A percentile compares a stretch with the other conserved stretches of the same genome.
These are phyloP conservation scores for Globisporangium nagaii DNA, from an alignment of 352 stramenopile species.

Conservation along the genomic window DNA sequence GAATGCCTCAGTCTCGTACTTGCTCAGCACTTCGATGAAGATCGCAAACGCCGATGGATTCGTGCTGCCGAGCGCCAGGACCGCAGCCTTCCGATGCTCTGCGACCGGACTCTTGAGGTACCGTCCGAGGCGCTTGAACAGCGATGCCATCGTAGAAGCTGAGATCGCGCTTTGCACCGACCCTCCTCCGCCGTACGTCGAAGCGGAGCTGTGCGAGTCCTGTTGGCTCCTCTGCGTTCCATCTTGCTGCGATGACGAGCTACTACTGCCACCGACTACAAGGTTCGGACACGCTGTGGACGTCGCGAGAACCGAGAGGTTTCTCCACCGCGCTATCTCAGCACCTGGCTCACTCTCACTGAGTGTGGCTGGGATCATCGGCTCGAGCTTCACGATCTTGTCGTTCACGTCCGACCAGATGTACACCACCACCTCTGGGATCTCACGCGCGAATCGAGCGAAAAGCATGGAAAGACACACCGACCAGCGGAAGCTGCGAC, in stretches of 20 bases:
- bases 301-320: slow-evolving; percentile 53
- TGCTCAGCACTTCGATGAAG: slow-evolving; percentile 44
- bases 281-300: slow-evolving; percentile 37
- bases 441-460: slow-evolving; percentile 22
- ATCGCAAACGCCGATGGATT: slow-evolving; percentile 25
- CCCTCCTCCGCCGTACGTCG: not conserved
- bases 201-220: not conserved
- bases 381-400: slow-evolving; percentile 58
- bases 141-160: slow-evolving; percentile 24
- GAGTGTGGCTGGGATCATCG: slow-evolving; percentile 26
- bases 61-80: slow-evolving; percentile 47
- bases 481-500: slow-evolving; percentile 55
- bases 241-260: not conserved
- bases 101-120: slow-evolving; percentile 55
- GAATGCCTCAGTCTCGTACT: slow-evolving; percentile 56
- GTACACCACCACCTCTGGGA: slow-evolving; percentile 51
- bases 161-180: slow-evolving; percentile 36
- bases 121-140: slow-evolving; percentile 45
- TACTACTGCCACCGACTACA: slow-evolving; percentile 7
- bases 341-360: not conserved
- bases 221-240: not conserved
- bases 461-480: slow-evolving; percentile 41
- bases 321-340: slow-evolving; percentile 57
- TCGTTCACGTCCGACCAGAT: slow-evolving; percentile 64
- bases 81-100: slow-evolving; percentile 45